Percentiles rank a stretch among this genome's conserved stretches.
These are phyloP conservation scores for Phytophthora ramorum DNA, from an alignment of 352 stramenopile species.

Conservation along the genomic window DNA sequence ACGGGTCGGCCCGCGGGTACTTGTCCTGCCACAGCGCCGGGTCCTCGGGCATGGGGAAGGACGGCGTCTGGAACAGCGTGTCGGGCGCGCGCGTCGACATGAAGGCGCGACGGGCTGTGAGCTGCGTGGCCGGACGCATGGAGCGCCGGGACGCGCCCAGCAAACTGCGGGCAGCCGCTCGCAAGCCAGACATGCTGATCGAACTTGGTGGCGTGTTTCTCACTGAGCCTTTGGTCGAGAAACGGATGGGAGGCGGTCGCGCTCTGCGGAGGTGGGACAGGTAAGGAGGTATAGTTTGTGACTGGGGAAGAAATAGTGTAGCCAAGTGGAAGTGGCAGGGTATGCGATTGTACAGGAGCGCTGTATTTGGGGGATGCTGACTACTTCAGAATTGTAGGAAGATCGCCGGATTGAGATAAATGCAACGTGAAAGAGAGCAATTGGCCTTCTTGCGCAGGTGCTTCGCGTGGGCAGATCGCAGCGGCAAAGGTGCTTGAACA, in stretches of 20 bases:
- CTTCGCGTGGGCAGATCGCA: slow-evolving; percentile 55
- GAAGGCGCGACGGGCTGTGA: slow-evolving; percentile 53
- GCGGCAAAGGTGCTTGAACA: slow-evolving; percentile 27
- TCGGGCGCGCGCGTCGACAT: slow-evolving; percentile 70
- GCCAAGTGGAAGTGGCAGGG: not conserved
- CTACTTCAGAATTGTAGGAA: slow-evolving; percentile 8
- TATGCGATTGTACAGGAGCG: not conserved
- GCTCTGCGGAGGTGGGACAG: not conserved
- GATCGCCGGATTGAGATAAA: slow-evolving; percentile 10
- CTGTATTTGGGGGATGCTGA: not conserved
- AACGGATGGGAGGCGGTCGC: slow-evolving; percentile 33
- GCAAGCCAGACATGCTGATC: slow-evolving; percentile 29
- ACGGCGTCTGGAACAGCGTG: slow-evolving; percentile 69
- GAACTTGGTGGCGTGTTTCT: slow-evolving; percentile 18
- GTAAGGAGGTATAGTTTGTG: not conserved
- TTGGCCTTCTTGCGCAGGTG: slow-evolving; percentile 46
- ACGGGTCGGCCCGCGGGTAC: slow-evolving; percentile 65
- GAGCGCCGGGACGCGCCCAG: slow-evolving; percentile 18
- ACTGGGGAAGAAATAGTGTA: not conserved
- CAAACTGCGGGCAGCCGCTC: slow-evolving; percentile 33
- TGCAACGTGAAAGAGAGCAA: slow-evolving; percentile 26
- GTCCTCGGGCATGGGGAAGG: slow-evolving; percentile 70
- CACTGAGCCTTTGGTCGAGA: slow-evolving; percentile 10
- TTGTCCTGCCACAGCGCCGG: slow-evolving; percentile 61
- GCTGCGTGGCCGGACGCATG: slow-evolving; percentile 3